These are phyloP conservation scores for Tympanopsis confertula DNA, from an alignment of 2,329 filamentous ascomycete genomes.

Conservation along the genomic window DNA sequence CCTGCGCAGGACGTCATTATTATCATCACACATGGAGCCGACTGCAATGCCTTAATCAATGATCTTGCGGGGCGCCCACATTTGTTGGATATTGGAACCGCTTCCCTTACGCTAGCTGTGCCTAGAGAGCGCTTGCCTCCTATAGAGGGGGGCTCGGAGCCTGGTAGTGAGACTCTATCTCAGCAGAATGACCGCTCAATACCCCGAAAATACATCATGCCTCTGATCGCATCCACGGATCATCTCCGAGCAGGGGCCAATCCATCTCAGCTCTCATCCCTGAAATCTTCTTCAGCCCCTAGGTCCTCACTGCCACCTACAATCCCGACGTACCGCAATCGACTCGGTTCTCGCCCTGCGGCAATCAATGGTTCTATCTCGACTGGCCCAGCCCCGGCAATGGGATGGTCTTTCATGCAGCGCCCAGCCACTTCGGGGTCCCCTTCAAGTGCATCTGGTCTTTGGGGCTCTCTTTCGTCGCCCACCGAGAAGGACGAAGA, in stretches of 20 bases:
- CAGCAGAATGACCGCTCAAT: background rate
- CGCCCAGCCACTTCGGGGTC: background rate
- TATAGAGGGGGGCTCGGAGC: background rate
- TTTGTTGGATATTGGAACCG: slow-evolving; percentile 77
- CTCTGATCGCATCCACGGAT: background rate
- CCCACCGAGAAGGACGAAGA: slow-evolving; percentile 7
- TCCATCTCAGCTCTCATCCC: background rate
- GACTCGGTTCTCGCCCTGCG: slow-evolving; percentile 11
- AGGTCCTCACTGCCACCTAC: slow-evolving; percentile 9
- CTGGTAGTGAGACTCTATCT: too few relatives aligned
- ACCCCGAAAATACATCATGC: background rate
- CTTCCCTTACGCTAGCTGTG: slow-evolving; percentile 80
- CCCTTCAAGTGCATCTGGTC: background rate
- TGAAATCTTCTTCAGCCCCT: background rate
- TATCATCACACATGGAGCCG: slow-evolving; percentile 85
- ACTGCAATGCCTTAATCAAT: slow-evolving; percentile 89
- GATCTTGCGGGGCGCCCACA: slow-evolving; percentile 86
- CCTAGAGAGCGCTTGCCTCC: slow-evolving; percentile 27
- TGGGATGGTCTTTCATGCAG: background rate
- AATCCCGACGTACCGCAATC: slow-evolving; percentile 17
- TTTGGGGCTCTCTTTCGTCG: slow-evolving; percentile 7
- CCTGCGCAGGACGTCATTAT: slow-evolving; percentile 46
- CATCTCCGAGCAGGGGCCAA: background rate
- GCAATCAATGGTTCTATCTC: slow-evolving; percentile 12
- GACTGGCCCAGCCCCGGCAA: background rate